Conservation (phyloP, 192 early-diverging fungal genomes). For the Coemansia sp. region DNA sequence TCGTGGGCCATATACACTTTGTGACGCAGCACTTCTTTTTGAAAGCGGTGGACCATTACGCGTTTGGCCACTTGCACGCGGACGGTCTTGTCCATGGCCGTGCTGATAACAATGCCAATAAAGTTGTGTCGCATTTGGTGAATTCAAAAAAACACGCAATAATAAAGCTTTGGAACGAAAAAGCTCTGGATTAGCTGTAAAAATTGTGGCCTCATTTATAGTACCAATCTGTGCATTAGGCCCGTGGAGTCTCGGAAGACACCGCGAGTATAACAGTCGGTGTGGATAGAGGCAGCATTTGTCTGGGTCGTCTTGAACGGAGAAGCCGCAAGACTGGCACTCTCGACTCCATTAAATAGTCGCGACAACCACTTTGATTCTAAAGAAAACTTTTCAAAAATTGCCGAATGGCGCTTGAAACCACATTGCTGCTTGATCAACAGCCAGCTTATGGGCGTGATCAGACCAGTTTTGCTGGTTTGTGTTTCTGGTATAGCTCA, state of each 20-base stretch:
- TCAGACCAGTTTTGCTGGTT: neutral
- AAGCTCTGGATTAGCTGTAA: neutral
- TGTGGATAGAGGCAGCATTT: constrained; percentile 40
- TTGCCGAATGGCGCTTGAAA: neutral
- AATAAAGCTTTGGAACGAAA: neutral
- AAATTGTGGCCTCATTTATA: constrained; percentile 25
- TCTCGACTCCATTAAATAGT: constrained; percentile 26
- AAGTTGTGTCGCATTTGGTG: constrained; percentile 70
- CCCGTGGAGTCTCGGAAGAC: neutral
- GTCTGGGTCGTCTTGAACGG: constrained; percentile 35
- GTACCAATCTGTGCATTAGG: constrained; percentile 28
- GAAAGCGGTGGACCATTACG: constrained; percentile 65
- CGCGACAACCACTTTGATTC: constrained; percentile 33
- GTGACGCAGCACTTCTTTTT: constrained; percentile 73
- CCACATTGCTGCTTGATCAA: constrained; percentile 1
- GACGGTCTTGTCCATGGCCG: constrained; percentile 85
- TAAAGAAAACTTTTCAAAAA: constrained; percentile 3
- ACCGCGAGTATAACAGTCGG: constrained; percentile 14
- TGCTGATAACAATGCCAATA: constrained; percentile 83
- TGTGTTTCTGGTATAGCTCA: neutral
- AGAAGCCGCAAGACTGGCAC: constrained; percentile 36
- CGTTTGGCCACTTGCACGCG: constrained; percentile 81
- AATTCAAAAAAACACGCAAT: neutral
- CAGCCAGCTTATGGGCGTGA: constrained; percentile 2
- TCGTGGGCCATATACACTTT: constrained; percentile 91